Base-by-base conservation (phyloP, 2,329 filamentous ascomycete species). In the Neopestalotiopsis clavispora region DNA sequence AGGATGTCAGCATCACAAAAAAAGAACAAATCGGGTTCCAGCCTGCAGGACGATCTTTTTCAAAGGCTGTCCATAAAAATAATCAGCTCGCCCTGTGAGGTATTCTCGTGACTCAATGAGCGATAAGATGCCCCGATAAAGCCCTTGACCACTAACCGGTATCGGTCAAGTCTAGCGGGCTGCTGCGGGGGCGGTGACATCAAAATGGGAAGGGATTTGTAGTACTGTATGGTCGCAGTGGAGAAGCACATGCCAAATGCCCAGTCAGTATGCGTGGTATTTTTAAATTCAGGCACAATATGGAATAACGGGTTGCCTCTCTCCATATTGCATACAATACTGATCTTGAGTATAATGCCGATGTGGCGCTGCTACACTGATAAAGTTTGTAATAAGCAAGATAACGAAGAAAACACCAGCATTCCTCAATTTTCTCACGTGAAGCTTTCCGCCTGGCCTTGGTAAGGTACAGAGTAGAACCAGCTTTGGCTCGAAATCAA, bases 281-380 rank as follows among this genome's bases (percentile, higher is more conserved):
- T 59, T 30, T 59, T 23, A 23, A 30, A 59, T 34, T 59, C 57
- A 59, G 57, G 57, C 28, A 59, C 57, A 59, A 59, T 52, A 20
- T n/a, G 7, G 45, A 52, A 40, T n/a, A 13, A 17, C 32, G 60
- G 20, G n/a, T 23, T 38, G 34, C 60, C n/a, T n/a, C 20, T 32
- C n/a, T 38, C 10, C 34, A 38, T 38, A 38, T 17, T 56, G 58
- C 92, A 91, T 75, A 91, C 92, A 67, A 90, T 40, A 56, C 30
- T 34, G 20, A 6, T 28, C 45, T 14, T 30, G 23, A 20, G 45
- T 74, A 77, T 73, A 77, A 75, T 38, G 34, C 34, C 34, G 34
- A 38, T 38, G 34, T 38, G 34, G 57, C 28, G 20, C 4, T 59
- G 20, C 49, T 56, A 23, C 4, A n/a, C 20, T 17, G 17, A 23